Base-by-base conservation (phyloP, 192 early-diverging fungal species). In the Backusella westeae region DNA sequence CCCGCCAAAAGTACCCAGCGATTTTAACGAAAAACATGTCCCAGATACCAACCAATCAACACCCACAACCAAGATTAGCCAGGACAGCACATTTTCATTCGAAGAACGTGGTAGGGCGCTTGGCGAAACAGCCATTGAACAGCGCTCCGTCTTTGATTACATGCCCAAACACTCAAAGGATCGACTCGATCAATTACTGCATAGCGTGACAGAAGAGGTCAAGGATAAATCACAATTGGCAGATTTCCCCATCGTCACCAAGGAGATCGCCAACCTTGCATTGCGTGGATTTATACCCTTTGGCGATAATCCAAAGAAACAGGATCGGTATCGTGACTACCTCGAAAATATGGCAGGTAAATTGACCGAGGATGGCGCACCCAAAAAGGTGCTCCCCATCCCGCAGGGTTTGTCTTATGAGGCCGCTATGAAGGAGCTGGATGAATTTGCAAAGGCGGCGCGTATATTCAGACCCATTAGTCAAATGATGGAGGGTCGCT, bases 231-330 rank as follows among this genome's bases (percentile, higher is more conserved):
- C 53, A 6, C 46, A 83, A 80, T 39, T 83, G 2, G 38, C 79
- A 74, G 69, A 81, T 35, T 82, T 85, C 15, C 84, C 83, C 0
- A 78, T 72, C n/a, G 84, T 95, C 21, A 84, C 91, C 23, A 91
- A 88, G 72, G 81, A 86, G n/a, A 83, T 88, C 0, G 95, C 95
- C 0, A 29, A 84, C 52, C 85, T 88, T 0, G 93, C 94, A 0
- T 73, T 96, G 15, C 88, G 88, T 78, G 94, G 94, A 14, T 95
- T 92, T 76, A 91, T 95, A 74, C 95, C 95, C 0, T 96, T 94
- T 84, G 86, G 84, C 15, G 88, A 86, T 46, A 89, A 91, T 68
- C 59, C 83, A 7, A 81, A 86, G 1, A 96, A 96, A 69, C 95
- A 96, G 75, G 81, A 59, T 6, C 86, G 95, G 26, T 96, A 96